Base-by-base conservation (phyloP, 2,329 filamentous ascomycete genomes). In the Juglanconis oblonga region DNA sequence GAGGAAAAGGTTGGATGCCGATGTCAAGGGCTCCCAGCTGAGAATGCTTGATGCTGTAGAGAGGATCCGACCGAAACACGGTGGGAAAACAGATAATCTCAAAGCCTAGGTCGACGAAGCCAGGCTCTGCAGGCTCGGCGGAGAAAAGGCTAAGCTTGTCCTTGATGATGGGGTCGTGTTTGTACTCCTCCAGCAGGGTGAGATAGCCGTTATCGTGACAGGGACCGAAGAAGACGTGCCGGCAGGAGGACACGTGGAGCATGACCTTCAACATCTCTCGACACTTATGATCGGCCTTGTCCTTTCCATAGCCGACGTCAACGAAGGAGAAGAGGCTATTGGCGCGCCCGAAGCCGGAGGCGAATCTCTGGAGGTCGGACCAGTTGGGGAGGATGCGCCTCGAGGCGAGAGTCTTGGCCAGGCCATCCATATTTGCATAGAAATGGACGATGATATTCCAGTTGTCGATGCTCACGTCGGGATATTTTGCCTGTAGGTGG, bases 191-290 rank as follows among this genome's bases (percentile, higher is more conserved):
- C 3, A 74, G 62, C 40, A 72, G 67, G 5, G 69, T 67, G 10
- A 72, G 62, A n/a, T 74, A 74, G 36, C 71, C 72, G 31, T 71
- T 72, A 61, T 74, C 72, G 51, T 70, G 68, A 52, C 71, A 74
- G 2, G 70, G 71, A 0, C 67, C 72, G 32, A 74, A 68, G 57
- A 74, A 66, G 24, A 74, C 65, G 47, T 69, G 68, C 10, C 67
- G 67, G 67, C 72, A 74, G 47, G 72, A 69, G 9, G 66, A 63
- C 35, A 70, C 64, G 48, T 66, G 68, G 17, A 69, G 65, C 72
- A 74, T 74, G 32, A 72, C 45, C 36, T 73, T 67, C 50, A 74
- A 66, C 42, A 71, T 67, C 66, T 73, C 71, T 9, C 70, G 68
- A 40, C 72, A 70, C 58, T 73, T 74, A 58, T 72, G 67, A 38